Evolutionary conservation across 495 filamentous ascomycete genomes (phyloP).

Genomic region (Neurospora africana): DNA sequence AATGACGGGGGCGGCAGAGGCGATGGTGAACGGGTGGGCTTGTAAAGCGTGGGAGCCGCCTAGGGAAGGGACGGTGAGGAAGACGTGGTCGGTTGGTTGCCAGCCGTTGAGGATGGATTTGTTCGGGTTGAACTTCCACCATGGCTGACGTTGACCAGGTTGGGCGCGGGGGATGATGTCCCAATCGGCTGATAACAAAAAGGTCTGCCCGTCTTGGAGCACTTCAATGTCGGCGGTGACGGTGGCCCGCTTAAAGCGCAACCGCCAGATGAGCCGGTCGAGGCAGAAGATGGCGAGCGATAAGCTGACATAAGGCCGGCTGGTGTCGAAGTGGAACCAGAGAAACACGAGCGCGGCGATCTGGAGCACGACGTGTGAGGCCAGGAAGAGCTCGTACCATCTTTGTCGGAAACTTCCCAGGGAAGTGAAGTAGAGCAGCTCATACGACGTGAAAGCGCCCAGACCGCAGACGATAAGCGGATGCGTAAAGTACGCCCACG

Average conservation of each 20-base stretch:
- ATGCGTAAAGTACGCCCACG: conserved; percentile 16
- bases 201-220: conserved; percentile 30
- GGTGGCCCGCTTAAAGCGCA: conserved; percentile 33
- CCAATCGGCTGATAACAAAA: conserved; percentile 34
- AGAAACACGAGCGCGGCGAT: conserved; percentile 40
- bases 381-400: conserved; percentile 22
- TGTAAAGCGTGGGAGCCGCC: conserved; percentile 27
- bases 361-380: conserved; percentile 42
- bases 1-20: conserved; percentile 30
- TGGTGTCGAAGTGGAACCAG: conserved; percentile 40
- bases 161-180: conserved; percentile 14
- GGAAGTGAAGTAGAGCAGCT: conserved; percentile 43
- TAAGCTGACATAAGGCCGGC: conserved; percentile 11
- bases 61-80: conserved; percentile 44
- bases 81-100: conserved; percentile 48
- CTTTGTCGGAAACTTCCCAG: conserved; percentile 16
- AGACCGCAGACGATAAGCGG: conserved; percentile 24
- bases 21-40: conserved; percentile 53
- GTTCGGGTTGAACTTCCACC: conserved; percentile 6
- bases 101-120: conserved; percentile 40
- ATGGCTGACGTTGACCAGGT: not conserved
- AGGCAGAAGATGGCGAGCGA: conserved; percentile 42
- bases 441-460: conserved; percentile 43
- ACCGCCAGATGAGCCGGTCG: conserved; percentile 47
- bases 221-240: conserved; percentile 36